Base-by-base conservation (phyloP, 805 yeast species). In the Pichia manshurica region DNA sequence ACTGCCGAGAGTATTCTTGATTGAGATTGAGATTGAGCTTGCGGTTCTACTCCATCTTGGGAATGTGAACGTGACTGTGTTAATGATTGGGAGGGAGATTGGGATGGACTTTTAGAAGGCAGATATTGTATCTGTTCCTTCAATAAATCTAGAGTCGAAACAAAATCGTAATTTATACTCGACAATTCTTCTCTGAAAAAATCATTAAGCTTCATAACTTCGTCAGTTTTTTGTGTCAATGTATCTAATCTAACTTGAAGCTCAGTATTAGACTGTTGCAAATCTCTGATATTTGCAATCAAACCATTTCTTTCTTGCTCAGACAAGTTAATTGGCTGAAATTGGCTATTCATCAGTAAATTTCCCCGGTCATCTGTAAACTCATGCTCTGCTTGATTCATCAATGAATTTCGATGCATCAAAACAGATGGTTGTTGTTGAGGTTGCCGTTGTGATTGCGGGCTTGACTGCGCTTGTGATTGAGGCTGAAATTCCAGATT, bases 101-200 rank as follows among this genome's bases (percentile, higher is more conserved):
- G 29, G 10, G 29, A 25, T 7, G 29, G 33, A 52, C 39, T 31
- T 45, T 20, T 13, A n/a, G 51, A 22, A 51, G 13, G 12, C 45
- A 46, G 2, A 57, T 45, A 16, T 10, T 33, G 22, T 9, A 22
- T 2, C 51, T 45, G 36, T 20, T 63, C 68, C 40, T 59, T 64
- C 19, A 65, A 32, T 15, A 63, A 51, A 47, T 79, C 85, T 10
- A 81, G 54, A 8, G 81, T 49, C 34, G 70, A 70, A 3, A 79
- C 73, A 63, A 78, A 67, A 54, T 81, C 87, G 46, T 70, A 56
- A 55, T 78, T 79, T 16, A 75, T 69, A 46, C 69, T 68, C 33
- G 73, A 71, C 48, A 77, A 56, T 42, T 78, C 80, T 5, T 73
- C 76, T 29, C 65, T 59, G 6, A 79, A 68, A 10, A 68, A 55